Evolutionary conservation across 1,284 basidiomycete species (phyloP).

Genomic region (Malassezia obtusa): DNA sequence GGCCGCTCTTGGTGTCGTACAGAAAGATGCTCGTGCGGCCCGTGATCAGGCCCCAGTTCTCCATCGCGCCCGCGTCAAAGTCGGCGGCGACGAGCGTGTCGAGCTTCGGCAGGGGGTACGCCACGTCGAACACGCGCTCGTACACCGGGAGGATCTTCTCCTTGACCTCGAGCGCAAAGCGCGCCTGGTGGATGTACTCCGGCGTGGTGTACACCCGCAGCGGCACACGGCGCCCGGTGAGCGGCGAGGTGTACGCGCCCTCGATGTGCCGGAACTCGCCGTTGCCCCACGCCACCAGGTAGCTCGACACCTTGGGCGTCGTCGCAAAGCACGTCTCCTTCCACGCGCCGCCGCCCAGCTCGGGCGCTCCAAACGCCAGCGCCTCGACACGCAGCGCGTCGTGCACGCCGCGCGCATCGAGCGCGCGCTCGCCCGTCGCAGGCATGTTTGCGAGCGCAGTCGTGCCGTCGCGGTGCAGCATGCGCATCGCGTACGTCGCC

Average conservation of each 20-base stretch:
- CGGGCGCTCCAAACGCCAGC: conserved; percentile 56
- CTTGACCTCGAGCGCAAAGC: conserved; percentile 73
- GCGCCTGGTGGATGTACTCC: conserved; percentile 68
- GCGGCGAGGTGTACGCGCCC: conserved; percentile 64
- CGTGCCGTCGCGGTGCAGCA: conserved; percentile 67
- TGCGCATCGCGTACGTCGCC: conserved; percentile 66
- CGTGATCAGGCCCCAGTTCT: conserved; percentile 74
- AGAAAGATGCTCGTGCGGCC: conserved; percentile 73
- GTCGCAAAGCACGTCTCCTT: conserved; percentile 29
- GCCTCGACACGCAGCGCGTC: conserved; percentile 51
- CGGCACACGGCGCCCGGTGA: conserved; percentile 69
- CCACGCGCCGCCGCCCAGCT: conserved; percentile 49
- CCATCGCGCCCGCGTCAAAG: conserved; percentile 86
- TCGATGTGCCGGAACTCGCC: conserved; percentile 67
- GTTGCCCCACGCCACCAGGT: conserved; percentile 83
- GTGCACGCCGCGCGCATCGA: conserved; percentile 11
- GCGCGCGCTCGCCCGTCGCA: not conserved
- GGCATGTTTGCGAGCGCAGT: conserved; percentile 67
- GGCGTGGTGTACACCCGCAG: conserved; percentile 70
- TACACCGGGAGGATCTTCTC: conserved; percentile 73
- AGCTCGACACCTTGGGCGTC: conserved; percentile 64
- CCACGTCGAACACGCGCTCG: conserved; percentile 74
- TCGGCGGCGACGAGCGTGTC: conserved; percentile 51
- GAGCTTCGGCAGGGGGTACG: conserved; percentile 74
- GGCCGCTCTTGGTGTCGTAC: conserved; percentile 65